These are phyloP conservation scores for Penicillium brevicompactum DNA, from an alignment of 2,329 filamentous ascomycete genomes.

Conservation along the genomic window DNA sequence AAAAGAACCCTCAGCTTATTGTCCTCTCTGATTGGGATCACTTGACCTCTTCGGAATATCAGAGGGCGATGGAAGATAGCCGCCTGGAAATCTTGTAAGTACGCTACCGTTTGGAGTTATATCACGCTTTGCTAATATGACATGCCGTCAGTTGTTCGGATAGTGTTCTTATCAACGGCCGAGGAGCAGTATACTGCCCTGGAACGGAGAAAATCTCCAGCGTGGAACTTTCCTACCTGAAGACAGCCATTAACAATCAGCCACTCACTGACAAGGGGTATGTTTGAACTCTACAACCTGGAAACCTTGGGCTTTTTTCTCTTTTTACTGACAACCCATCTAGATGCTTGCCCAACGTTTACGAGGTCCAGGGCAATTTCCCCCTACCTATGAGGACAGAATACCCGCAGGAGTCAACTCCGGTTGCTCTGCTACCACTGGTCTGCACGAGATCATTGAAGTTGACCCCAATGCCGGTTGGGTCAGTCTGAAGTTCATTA, in stretches of 20 bases:
- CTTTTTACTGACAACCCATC: background rate
- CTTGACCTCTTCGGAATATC: slow-evolving; percentile 52
- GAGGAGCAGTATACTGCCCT: slow-evolving; percentile 58
- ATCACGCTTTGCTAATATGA: background rate
- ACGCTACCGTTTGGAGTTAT: too few relatives aligned
- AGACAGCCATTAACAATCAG: slow-evolving; percentile 21
- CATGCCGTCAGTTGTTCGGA: slow-evolving; percentile 57
- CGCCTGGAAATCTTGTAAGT: slow-evolving; percentile 26
- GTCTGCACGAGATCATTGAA: slow-evolving; percentile 27
- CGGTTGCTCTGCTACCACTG: slow-evolving; percentile 24
- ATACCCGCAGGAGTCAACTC: slow-evolving; percentile 26
- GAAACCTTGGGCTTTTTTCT: too few relatives aligned
- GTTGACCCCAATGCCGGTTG: slow-evolving; percentile 36
- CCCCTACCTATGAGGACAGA: slow-evolving; percentile 18
- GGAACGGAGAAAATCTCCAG: slow-evolving; percentile 45
- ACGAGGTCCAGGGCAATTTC: slow-evolving; percentile 26
- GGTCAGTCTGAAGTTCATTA: slow-evolving; percentile 41
- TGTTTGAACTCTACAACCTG: background rate
- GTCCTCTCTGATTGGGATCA: slow-evolving; percentile 61
- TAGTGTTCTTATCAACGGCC: slow-evolving; percentile 62
- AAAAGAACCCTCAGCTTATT: slow-evolving; percentile 49
- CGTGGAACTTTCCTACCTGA: slow-evolving; percentile 24
- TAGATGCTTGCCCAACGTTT: slow-evolving; percentile 28
- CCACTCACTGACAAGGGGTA: slow-evolving; percentile 38
- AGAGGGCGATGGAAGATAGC: slow-evolving; percentile 27